Conservation (phyloP, 2,329 filamentous ascomycete species). For the Xenosphaeropsis pyriputrescens region DNA sequence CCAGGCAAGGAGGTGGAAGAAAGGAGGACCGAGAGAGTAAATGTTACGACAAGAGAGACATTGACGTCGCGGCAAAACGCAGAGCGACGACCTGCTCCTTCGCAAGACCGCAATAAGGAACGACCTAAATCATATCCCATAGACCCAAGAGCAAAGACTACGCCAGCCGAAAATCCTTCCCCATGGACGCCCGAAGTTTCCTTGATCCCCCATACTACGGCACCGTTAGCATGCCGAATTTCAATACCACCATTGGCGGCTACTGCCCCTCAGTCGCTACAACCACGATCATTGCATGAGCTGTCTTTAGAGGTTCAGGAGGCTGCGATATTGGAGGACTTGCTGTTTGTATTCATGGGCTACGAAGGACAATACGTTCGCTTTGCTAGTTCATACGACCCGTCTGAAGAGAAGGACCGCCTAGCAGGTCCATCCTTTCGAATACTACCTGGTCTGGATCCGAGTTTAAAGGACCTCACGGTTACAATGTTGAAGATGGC, state of each 20-base stretch:
- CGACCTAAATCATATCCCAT: too few species aligned
- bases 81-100: slow-evolving; percentile 18
- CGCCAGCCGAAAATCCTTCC: too few species aligned
- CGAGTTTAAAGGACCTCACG: slow-evolving; percentile 77
- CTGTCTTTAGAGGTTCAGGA: slow-evolving; percentile 74
- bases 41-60: slow-evolving; percentile 49
- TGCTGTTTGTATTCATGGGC: slow-evolving; percentile 94
- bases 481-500: slow-evolving; percentile 86
- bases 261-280: slow-evolving; percentile 52
- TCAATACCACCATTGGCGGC: slow-evolving; percentile 60
- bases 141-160: too few species aligned
- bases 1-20: slow-evolving; percentile 27
- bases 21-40: slow-evolving; percentile 38
- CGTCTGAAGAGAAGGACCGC: slow-evolving; percentile 71
- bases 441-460: slow-evolving; percentile 72
- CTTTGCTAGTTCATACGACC: slow-evolving; percentile 71
- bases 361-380: slow-evolving; percentile 97
- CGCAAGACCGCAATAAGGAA: too few species aligned
- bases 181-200: slow-evolving; percentile 71
- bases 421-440: slow-evolving; percentile 70
- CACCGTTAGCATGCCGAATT: slow-evolving; percentile 31
- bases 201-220: slow-evolving; percentile 50
- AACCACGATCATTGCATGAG: slow-evolving; percentile 52
- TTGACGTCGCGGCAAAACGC: slow-evolving; percentile 45
- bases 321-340: slow-evolving; percentile 72